Evolutionary conservation across 139 green algal species (phyloP), one percentile per base, ranked within the genome.

Genomic region (Chlorella sp.): DNA sequence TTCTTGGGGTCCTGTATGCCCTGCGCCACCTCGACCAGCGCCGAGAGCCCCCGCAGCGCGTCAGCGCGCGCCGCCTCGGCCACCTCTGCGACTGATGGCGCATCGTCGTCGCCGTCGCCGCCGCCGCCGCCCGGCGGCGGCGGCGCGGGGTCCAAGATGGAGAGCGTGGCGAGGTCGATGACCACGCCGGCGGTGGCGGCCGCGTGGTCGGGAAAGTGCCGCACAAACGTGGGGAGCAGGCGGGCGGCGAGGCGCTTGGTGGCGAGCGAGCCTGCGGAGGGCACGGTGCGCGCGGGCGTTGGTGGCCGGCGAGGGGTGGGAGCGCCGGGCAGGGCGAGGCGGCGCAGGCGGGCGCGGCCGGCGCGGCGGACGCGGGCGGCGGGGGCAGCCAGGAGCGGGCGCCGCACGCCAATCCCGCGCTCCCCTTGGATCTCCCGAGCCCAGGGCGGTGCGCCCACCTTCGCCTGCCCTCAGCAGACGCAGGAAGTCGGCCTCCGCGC

Each of bases 221-320:
- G 43, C 1, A 82, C 65, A 53, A 89, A 91, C 25, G 79, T 71
- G 0, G 86, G 84, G 7, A 91, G 42, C 48, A 91, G 72, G 36
- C 84, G 78, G 2, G 85, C 82, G 2, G 82, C 85, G 11, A 91
- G 79, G 0, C 86, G 77, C 9, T 72, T 69, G 38, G 42, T 46
- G 38, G 82, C 42, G 5, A 29, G 50, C 0, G 70, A 77, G 58
- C 77, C 77, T 77, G n/a, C n/a, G n/a, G n/a, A n/a, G n/a, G n/a
- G n/a, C n/a, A n/a, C n/a, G n/a, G n/a, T n/a, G n/a, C n/a, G n/a
- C n/a, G n/a, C n/a, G n/a, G n/a, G n/a, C n/a, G n/a, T n/a, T n/a
- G n/a, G n/a, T n/a, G n/a, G n/a, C n/a, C n/a, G n/a, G n/a, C n/a
- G n/a, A n/a, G n/a, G n/a, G n/a, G n/a, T n/a, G n/a, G n/a, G n/a